phyloP scores from a whole-genome alignment of 2,329 filamentous ascomycete species.

The Pyrenophora tritici-repentis region DNA sequence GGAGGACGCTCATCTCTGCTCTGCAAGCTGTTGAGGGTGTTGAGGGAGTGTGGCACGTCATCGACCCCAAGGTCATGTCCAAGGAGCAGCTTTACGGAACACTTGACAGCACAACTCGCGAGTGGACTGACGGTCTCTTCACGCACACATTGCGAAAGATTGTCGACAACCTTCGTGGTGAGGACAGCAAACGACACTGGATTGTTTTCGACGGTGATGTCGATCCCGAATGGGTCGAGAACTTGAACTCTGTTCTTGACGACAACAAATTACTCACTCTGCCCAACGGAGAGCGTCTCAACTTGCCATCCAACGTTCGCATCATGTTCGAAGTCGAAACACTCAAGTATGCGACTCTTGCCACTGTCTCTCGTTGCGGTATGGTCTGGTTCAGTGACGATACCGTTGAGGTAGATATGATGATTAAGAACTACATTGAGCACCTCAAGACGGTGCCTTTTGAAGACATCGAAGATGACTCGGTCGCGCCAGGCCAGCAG shows the following conservation, averaged over 20 bases:
- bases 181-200: conserved; percentile 97
- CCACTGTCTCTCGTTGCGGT: conserved; percentile 98
- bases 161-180: conserved; percentile 95
- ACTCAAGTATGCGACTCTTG: conserved; percentile 93
- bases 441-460: conserved; percentile 81
- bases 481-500: conserved; percentile 62
- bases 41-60: conserved; percentile 95
- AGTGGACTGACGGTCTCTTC: conserved; percentile 98
- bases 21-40: conserved; percentile 87
- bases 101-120: conserved; percentile 92
- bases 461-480: conserved; percentile 94
- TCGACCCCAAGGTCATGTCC: conserved; percentile 99
- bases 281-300: conserved; percentile 96
- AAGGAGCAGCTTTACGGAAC: conserved; percentile 97
- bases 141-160: conserved; percentile 98
- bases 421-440: conserved; percentile 89
- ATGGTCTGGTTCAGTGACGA: conserved; percentile 99
- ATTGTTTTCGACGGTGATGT: conserved; percentile 99
- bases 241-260: conserved; percentile 98
- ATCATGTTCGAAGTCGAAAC: conserved; percentile 99
- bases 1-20: conserved; percentile 89
- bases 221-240: conserved; percentile 99
- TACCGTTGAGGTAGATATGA: conserved; percentile 89
- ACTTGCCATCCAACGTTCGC: conserved; percentile 89
- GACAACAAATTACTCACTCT: conserved; percentile 98